Conservation (phyloP, 371 early-diverging fungal genomes). For the Nematocida ausubeli region DNA sequence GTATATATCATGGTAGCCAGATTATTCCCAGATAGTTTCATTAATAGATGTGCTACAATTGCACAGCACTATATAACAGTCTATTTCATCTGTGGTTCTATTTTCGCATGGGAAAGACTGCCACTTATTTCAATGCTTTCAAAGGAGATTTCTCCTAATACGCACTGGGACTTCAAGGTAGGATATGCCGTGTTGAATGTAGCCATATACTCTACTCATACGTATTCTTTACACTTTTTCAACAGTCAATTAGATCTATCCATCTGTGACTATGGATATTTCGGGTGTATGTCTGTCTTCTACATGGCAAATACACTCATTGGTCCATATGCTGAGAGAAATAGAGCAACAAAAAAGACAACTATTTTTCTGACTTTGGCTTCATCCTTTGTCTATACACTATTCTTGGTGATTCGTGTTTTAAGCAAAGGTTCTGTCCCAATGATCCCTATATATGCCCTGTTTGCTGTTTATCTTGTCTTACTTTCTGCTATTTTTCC, state of each 20-base stretch:
- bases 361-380: slow-evolving; percentile 5
- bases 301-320: slow-evolving; percentile 32
- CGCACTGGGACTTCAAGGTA: slow-evolving; percentile 39
- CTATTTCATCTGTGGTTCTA: slow-evolving; percentile 22
- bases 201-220: slow-evolving; percentile 47
- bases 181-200: slow-evolving; percentile 43
- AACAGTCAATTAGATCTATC: slow-evolving; percentile 18
- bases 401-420: neutral
- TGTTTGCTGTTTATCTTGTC: slow-evolving; percentile 27
- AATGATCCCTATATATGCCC: neutral
- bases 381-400: slow-evolving; percentile 28
- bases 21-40: neutral
- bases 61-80: slow-evolving; percentile 19
- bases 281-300: slow-evolving; percentile 30
- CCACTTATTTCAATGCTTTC: slow-evolving; percentile 37
- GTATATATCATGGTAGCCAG: neutral
- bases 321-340: slow-evolving; percentile 20
- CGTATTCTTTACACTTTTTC: slow-evolving; percentile 34
- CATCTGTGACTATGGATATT: slow-evolving; percentile 33
- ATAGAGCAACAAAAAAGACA: slow-evolving; percentile 29
- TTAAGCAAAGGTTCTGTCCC: neutral
- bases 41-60: neutral
- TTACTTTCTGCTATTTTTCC: slow-evolving; percentile 45
- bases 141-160: slow-evolving; percentile 33
- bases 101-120: slow-evolving; percentile 20